Evolutionary conservation across 2,329 filamentous ascomycete species (phyloP).

Genomic region (Periconia sp.): DNA sequence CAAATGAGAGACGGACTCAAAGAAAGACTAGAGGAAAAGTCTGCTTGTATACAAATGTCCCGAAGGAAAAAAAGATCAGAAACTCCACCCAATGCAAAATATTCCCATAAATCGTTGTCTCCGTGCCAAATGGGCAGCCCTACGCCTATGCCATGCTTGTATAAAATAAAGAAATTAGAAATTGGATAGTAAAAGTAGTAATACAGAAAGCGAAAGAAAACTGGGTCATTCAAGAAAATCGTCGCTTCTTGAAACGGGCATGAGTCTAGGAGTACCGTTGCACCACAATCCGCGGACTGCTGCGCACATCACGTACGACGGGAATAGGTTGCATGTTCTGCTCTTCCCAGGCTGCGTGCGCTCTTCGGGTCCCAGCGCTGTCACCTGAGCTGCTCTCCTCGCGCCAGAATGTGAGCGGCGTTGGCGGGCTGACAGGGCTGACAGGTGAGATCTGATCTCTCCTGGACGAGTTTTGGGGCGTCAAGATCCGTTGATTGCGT

Average conservation of each 20-base stretch:
- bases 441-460: slow-evolving; percentile 18
- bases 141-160: not conserved
- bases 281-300: slow-evolving; percentile 15
- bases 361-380: too few relatives aligned
- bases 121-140: not conserved
- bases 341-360: not conserved
- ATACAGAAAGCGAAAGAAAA: slow-evolving; percentile 1
- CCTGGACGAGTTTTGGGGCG: slow-evolving; percentile 20
- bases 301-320: slow-evolving; percentile 13
- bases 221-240: not conserved
- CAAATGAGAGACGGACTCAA: not conserved
- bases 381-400: too few relatives aligned
- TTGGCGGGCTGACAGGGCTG: slow-evolving; percentile 15
- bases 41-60: not conserved
- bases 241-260: too few relatives aligned
- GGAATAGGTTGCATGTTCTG: slow-evolving; percentile 3
- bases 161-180: not conserved
- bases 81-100: not conserved
- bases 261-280: slow-evolving; percentile 6
- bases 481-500: slow-evolving; percentile 23
- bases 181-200: not conserved
- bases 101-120: not conserved
- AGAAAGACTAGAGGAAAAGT: not conserved
- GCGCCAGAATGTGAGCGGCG: slow-evolving; percentile 20
- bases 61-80: not conserved